Percentiles rank a stretch among this genome's conserved stretches.
Conservation (phyloP, 208 protist genomes). For the Leishmania mexicana region DNA sequence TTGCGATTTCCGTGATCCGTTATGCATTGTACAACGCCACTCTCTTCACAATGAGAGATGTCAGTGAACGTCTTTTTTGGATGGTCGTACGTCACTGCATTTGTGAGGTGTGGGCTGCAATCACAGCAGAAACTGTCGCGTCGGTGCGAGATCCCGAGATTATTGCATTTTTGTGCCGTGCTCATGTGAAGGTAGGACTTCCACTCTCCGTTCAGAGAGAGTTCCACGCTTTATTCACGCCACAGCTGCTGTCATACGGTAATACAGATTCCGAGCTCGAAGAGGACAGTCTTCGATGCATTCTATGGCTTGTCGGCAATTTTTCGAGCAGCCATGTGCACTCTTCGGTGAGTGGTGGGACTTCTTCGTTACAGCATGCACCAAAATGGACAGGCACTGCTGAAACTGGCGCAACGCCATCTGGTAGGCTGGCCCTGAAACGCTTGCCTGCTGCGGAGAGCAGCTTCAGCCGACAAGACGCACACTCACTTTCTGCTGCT, state of each 20-base stretch:
- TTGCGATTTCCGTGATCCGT: constrained; percentile 5
- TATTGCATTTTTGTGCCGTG: constrained; percentile 25
- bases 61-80: constrained; percentile 22
- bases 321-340: background rate
- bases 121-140: constrained; percentile 10
- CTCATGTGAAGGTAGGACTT: constrained; percentile 5
- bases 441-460: background rate
- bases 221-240: constrained; percentile 6
- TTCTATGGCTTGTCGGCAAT: constrained; percentile 21
- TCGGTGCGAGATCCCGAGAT: constrained; percentile 19
- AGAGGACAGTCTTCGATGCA: constrained; percentile 10
- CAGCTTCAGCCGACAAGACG: background rate
- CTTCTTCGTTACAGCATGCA: background rate
- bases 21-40: constrained; percentile 13
- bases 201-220: constrained; percentile 22
- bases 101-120: constrained; percentile 10
- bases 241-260: constrained; percentile 9
- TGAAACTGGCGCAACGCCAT: background rate
- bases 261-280: background rate
- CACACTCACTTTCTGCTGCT: background rate
- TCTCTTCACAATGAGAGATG: constrained; percentile 6
- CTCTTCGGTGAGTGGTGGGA: background rate
- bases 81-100: constrained; percentile 20
- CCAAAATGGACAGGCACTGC: background rate
- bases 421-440: background rate